Evolutionary conservation across 805 yeast genomes (phyloP), one percentile per base, ranked within the genome.

Genomic region (Clavispora vitiphila): DNA sequence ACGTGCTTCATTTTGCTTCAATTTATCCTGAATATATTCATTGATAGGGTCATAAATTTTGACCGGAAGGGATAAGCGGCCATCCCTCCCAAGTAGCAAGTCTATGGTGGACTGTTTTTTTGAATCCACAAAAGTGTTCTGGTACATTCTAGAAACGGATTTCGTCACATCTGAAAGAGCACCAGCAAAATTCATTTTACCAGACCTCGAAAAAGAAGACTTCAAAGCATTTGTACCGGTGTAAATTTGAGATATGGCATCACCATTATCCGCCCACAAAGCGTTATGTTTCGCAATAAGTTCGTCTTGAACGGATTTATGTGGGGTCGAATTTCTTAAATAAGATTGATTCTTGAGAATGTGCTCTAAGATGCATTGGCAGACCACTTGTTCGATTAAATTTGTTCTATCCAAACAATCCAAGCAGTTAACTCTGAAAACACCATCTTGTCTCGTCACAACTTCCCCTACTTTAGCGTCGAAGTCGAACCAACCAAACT

Each of bases 101-200:
- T 91, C 99, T 47, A 90, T 90, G 2, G 89, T 85, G n/a, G 80
- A 77, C 58, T 93, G 99, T 47, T 89, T 86, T 34, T 81, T 82
- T 53, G 86, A 86, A 64, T 93, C 99, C 55, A 88, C 90, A 64
- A 93, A 93, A 49, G 95, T 91, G 65, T 93, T 93, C 59, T 93
- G 91, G 61, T 93, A 93, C 78, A 93, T 81, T 62, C 99, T 74
- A 32, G 95, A 83, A 8, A 93, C 96, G 0, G 96, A 87, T 63
- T 93, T 93, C 1, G 98, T 89, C 4, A 95, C 96, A 65, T 93
- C 99, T 0, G 96, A 85, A n/a, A 93, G 64, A 0, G 97, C 96
- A 26, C 98, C 97, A 0, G 98, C 98, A 41, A 93, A 66, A 34
- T 91, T 88, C 97, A 90, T 89, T 56, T 90, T 91, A 19, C 99